phyloP scores from a whole-genome alignment of 2,329 filamentous ascomycete species.

The Neopestalotiopsis rosae region DNA sequence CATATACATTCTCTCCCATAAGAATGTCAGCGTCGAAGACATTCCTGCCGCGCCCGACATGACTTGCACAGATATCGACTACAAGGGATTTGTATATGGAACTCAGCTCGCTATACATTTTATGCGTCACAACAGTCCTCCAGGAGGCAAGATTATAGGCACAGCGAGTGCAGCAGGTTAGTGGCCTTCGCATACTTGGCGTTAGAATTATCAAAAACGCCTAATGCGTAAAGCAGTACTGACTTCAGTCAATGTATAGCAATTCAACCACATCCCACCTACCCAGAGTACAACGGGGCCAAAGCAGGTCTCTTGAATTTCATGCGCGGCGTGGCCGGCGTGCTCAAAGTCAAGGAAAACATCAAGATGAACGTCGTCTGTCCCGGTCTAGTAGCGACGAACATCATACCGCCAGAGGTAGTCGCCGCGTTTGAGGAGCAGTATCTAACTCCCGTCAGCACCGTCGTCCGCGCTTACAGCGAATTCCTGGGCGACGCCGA shows the following conservation, averaged over 20 bases:
- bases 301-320: slow-evolving; percentile 53
- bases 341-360: slow-evolving; percentile 50
- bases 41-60: slow-evolving; percentile 51
- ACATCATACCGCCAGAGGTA: slow-evolving; percentile 49
- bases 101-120: slow-evolving; percentile 56
- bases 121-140: slow-evolving; percentile 53
- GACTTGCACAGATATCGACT: slow-evolving; percentile 52
- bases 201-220: neutral
- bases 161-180: slow-evolving; percentile 41
- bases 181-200: neutral
- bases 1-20: slow-evolving; percentile 44
- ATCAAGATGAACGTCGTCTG: slow-evolving; percentile 54
- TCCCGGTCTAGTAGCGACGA: slow-evolving; percentile 52
- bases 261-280: slow-evolving; percentile 46
- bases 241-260: neutral
- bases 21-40: slow-evolving; percentile 21
- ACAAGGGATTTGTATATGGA: slow-evolving; percentile 56
- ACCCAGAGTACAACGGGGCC: slow-evolving; percentile 55
- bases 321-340: slow-evolving; percentile 42
- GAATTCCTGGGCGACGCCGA: slow-evolving; percentile 47
- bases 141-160: slow-evolving; percentile 49
- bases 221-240: neutral
- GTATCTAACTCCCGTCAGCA: slow-evolving; percentile 46
- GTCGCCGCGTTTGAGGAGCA: slow-evolving; percentile 44
- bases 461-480: slow-evolving; percentile 51